Percentiles rank a stretch among this genome's conserved stretches.
phyloP scores from a whole-genome alignment of 768 basidiomycete species.

The Tylopilus intermedius region DNA sequence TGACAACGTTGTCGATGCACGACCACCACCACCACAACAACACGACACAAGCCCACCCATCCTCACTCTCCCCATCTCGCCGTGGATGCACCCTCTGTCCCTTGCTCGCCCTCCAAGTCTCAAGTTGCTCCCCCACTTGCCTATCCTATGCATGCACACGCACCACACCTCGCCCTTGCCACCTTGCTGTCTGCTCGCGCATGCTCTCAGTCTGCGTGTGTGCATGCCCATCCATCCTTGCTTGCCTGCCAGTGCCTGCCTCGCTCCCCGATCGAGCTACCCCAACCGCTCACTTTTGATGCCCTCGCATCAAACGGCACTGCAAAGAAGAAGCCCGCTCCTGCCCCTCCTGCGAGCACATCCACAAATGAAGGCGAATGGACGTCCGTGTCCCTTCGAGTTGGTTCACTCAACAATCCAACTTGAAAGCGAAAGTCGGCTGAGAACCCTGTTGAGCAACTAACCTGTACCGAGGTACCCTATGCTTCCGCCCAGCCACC shows the following conservation, averaged over 20 bases:
- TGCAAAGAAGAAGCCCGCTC: slow-evolving; percentile 1
- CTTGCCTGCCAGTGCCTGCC: slow-evolving; percentile 4
- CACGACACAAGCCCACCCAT: too few species aligned
- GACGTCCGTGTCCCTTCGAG: slow-evolving; percentile 32
- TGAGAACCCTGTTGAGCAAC: slow-evolving; percentile 73
- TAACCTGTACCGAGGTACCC: slow-evolving; percentile 46
- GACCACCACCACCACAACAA: too few species aligned
- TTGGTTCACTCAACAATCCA: slow-evolving; percentile 35
- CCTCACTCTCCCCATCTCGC: too few species aligned
- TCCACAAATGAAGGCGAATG: slow-evolving; percentile 58
- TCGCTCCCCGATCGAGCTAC: slow-evolving; percentile 9
- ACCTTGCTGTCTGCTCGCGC: too few species aligned
- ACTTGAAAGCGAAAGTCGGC: slow-evolving; percentile 83
- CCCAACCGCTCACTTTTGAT: slow-evolving; percentile 64
- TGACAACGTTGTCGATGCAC: too few species aligned
- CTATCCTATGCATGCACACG: too few species aligned
- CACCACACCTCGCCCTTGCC: too few species aligned
- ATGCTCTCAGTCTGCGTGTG: too few species aligned
- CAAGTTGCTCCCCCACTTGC: too few species aligned
- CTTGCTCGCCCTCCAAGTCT: too few species aligned
- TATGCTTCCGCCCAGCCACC: slow-evolving; percentile 35
- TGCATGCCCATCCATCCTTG: too few species aligned
- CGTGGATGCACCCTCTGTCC: too few species aligned
- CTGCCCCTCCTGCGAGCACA: slow-evolving; percentile 40
- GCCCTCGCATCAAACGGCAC: slow-evolving; percentile 51